Percentiles rank a stretch among this genome's conserved stretches.
Conservation (phyloP, 495 filamentous ascomycete genomes). For the Melanomma pulvis-pyrius region DNA sequence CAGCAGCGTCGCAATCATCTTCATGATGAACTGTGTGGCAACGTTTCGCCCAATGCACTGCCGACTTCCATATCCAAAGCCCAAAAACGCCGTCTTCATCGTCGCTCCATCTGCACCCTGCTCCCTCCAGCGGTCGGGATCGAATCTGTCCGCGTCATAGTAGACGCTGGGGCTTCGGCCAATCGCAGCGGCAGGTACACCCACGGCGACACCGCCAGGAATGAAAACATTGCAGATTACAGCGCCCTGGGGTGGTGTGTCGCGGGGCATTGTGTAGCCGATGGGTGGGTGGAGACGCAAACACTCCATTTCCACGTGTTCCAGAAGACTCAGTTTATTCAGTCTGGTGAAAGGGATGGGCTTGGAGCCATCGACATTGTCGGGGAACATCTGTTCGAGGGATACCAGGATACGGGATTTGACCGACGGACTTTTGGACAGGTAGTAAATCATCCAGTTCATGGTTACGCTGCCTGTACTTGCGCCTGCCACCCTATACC, state of each 20-base stretch:
- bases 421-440: constrained; percentile 29
- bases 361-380: constrained; percentile 5
- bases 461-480: constrained; percentile 32
- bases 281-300: constrained; percentile 36
- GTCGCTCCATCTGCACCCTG: constrained; percentile 12
- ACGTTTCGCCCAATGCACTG: constrained; percentile 35
- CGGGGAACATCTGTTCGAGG: constrained; percentile 28
- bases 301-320: constrained; percentile 30
- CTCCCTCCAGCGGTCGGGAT: constrained; percentile 23
- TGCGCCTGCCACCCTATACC: constrained; percentile 16
- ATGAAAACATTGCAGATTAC: constrained; percentile 28
- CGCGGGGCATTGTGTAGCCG: constrained; percentile 26
- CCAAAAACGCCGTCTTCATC: constrained; percentile 37
- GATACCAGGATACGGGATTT: constrained; percentile 10
- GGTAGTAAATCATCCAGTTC: constrained; percentile 38
- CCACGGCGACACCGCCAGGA: constrained; percentile 22
- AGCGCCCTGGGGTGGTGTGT: constrained; percentile 29
- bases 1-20: constrained; percentile 31
- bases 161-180: constrained; percentile 32
- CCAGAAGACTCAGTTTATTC: constrained; percentile 29
- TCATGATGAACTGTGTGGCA: constrained; percentile 31
- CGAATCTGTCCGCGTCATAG: constrained; percentile 15
- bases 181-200: constrained; percentile 29
- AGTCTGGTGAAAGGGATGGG: constrained; percentile 28
- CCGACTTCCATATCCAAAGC: constrained; percentile 33